A percentile compares a stretch with the other conserved stretches of the same genome.
These are phyloP conservation scores for Candida sp. DNA, from an alignment of 1,139 yeast genomes.

Conservation along the genomic window DNA sequence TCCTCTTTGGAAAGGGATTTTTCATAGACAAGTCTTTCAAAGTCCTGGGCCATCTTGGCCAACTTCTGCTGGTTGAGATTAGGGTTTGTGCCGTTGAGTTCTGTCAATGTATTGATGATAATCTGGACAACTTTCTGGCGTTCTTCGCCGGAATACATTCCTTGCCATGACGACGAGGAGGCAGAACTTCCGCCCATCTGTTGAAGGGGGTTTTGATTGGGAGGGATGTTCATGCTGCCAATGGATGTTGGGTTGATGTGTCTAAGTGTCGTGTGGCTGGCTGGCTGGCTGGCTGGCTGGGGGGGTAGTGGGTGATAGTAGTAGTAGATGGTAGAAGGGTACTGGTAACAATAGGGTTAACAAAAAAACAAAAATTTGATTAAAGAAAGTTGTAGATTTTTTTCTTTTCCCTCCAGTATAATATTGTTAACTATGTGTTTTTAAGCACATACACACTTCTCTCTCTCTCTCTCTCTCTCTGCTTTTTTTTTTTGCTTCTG, in stretches of 20 bases:
- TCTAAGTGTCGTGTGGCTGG: no score
- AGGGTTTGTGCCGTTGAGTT: constrained; percentile 37
- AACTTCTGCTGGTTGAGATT: constrained; percentile 44
- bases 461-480: not conserved
- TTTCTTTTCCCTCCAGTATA: not conserved
- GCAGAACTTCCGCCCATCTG: constrained; percentile 3
- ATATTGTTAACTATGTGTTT: not conserved
- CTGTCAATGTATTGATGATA: constrained; percentile 42
- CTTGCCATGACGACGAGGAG: constrained; percentile 34
- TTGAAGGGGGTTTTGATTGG: constrained; percentile 3
- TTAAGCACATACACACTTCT: not conserved
- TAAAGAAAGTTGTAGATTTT: not conserved
- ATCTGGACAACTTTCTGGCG: constrained; percentile 48
- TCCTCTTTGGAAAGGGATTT: constrained; percentile 45
- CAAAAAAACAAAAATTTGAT: not conserved
- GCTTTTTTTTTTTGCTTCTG: no score
- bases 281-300: no score
- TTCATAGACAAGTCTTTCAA: constrained; percentile 46
- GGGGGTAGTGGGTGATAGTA: no score
- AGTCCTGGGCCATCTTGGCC: constrained; percentile 47
- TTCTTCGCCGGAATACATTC: constrained; percentile 41
- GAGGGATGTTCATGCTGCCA: constrained; percentile 9
- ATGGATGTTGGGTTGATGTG: not conserved
- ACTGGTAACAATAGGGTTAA: not conserved
- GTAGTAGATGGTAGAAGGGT: no score